Base-by-base conservation (phyloP, 345 rosid species). In the Ceriops tagal region DNA sequence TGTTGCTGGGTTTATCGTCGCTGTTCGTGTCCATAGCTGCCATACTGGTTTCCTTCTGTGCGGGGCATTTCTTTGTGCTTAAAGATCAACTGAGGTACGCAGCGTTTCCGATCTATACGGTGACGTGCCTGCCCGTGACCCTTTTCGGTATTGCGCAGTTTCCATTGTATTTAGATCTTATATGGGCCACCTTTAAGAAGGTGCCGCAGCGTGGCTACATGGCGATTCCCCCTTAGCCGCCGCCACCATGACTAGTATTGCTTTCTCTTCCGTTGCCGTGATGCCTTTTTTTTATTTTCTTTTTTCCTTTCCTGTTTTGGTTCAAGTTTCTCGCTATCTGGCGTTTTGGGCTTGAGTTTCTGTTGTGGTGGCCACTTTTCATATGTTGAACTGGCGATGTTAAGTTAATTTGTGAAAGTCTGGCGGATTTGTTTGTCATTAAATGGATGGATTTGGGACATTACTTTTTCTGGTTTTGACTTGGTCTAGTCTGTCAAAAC, bases 61-160 rank as follows among this genome's bases (percentile, higher is more conserved):
- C 88, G 1, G 88, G 90, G 4, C 90, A 86, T 68, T 86, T 80
- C 68, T 84, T 80, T 46, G 75, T 81, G 58, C 79, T 84, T 0
- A 75, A 28, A 35, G 85, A 86, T 4, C 66, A 84, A 68, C 47
- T 84, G 46, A 75, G 66, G 43, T 43, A 51, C 21, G 85, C 85
- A 0, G 86, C 85, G 2, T 61, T 56, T 9, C 90, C 84, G 1
- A 67, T 86, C 5, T 84, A 80, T 49, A 77, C 79, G 10, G 81
- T 74, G 24, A 79, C 84, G 3, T 86, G 88, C 69, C 58, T 82
- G 62, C 88, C 88, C 0, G 77, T 82, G n/a, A 82, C 79, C 5
- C 34, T 79, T 3, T 86, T 86, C 55, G 84, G 81, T 0, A 30
- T 79, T 1, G 82, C 83, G 4, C 88, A 82, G 58, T 82, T 84